Percentiles rank a stretch among this genome's conserved stretches.
These are phyloP conservation scores for Leccinum obscurum DNA, from an alignment of 768 basidiomycete genomes.

Conservation along the genomic window DNA sequence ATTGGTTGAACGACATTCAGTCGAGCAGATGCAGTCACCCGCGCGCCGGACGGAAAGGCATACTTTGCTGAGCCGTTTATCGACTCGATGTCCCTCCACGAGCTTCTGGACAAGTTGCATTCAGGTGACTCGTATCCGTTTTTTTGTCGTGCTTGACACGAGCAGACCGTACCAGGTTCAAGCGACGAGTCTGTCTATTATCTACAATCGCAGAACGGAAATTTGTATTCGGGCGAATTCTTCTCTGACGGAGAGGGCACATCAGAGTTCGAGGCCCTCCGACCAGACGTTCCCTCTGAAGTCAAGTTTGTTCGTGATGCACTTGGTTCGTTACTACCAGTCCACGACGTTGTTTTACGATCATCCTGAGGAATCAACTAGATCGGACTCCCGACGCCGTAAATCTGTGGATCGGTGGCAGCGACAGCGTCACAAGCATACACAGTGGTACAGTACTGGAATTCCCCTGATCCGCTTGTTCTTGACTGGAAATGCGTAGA, in stretches of 20 bases:
- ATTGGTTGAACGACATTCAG: slow-evolving; percentile 38
- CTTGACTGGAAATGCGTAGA: slow-evolving; percentile 40
- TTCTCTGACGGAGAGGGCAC: slow-evolving; percentile 36
- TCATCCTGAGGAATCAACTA: slow-evolving; percentile 22
- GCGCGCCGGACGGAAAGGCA: slow-evolving; percentile 48
- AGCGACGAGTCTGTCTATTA: slow-evolving; percentile 51
- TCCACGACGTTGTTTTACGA: neutral
- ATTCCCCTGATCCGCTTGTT: neutral
- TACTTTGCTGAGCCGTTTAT: slow-evolving; percentile 79
- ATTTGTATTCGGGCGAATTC: slow-evolving; percentile 57
- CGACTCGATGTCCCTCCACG: slow-evolving; percentile 64
- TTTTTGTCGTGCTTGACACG: neutral
- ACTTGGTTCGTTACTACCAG: slow-evolving; percentile 52
- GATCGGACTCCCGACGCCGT: slow-evolving; percentile 80
- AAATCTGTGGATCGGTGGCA: slow-evolving; percentile 90
- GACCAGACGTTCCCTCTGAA: slow-evolving; percentile 65
- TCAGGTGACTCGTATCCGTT: slow-evolving; percentile 28
- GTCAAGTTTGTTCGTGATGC: slow-evolving; percentile 77
- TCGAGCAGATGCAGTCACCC: slow-evolving; percentile 72
- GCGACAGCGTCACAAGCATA: slow-evolving; percentile 74
- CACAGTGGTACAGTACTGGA: slow-evolving; percentile 65
- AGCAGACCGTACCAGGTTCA: slow-evolving; percentile 1
- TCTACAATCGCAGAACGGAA: slow-evolving; percentile 92
- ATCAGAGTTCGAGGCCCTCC: slow-evolving; percentile 65
- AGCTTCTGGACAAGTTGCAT: slow-evolving; percentile 47